Evolutionary conservation across 345 rosid genomes (phyloP), one percentile per base, ranked within the genome.

Genomic region (Rhodamnia rubescens): DNA sequence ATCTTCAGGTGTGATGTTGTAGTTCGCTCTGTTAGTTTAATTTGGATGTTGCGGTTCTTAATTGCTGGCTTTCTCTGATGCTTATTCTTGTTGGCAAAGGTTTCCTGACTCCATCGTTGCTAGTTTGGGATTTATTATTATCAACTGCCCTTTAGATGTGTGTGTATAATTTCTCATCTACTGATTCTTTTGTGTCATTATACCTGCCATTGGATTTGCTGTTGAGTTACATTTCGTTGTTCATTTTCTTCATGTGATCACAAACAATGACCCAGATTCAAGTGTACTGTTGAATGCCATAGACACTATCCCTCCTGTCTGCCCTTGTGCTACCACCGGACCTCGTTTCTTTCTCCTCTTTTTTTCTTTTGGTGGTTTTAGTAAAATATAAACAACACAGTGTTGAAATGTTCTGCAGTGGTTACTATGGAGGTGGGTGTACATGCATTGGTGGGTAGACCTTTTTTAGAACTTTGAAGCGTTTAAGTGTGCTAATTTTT

Each of bases 1-100:
- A 94, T 86, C 97, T 93, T 86, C 94, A 94, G 96, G 97, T 94
- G n/a, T 52, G 42, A 22, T 18, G 24, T 8, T 64, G 78, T 32
- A 18, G 32, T 64, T 3, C 8, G 11, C 44, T 64, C 75, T 32
- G 75, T 64, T 20, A 32, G 42, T 16, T 64, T 64, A 13, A 52
- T 52, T 14, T 52, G 54, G 54, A 52, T 52, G 54, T 15, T 52
- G 54, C 6, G 54, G 54, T 52, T 52, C 20, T 15, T 53, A 16
- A 53, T 53, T 1, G 12, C 74, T 7, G 74, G 74, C 40, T 27
- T 27, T 61, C 74, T 6, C 21, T 58, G 6, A 61, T 61, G 20
- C 21, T 2, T 61, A 61, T 61, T 29, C 9, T 16, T 61, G 74
- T 18, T 61, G 42, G 74, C 22, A 59, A 59, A 27, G 74, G 9